Conservation (phyloP, 1,284 basidiomycete genomes). For the Leccinum solheimii region DNA sequence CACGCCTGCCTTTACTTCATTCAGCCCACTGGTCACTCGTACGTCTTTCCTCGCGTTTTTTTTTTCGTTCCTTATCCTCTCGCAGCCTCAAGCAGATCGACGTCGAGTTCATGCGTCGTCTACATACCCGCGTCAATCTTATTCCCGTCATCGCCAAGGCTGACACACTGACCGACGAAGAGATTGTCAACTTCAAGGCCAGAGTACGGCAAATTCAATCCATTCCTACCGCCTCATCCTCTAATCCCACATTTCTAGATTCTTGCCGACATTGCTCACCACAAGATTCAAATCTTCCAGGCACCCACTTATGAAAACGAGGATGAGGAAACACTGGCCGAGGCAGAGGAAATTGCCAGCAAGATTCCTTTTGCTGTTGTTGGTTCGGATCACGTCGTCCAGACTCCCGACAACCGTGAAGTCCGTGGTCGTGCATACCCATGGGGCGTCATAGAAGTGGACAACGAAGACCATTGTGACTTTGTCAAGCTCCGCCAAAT, state of each 20-base stretch:
- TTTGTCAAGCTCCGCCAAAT: constrained; percentile 98
- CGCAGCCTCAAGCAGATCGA: constrained; percentile 91
- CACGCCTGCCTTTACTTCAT: constrained; percentile 98
- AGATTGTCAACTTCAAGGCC: constrained; percentile 88
- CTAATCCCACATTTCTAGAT: constrained; percentile 52
- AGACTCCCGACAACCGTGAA: constrained; percentile 81
- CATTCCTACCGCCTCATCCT: background rate
- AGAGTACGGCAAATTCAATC: constrained; percentile 52
- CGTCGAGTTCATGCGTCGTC: constrained; percentile 94
- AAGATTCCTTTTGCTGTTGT: constrained; percentile 98
- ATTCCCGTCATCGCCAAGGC: constrained; percentile 97
- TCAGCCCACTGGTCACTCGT: constrained; percentile 97
- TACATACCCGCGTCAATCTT: constrained; percentile 95
- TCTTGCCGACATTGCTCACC: constrained; percentile 86
- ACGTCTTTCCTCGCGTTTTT: constrained; percentile 37
- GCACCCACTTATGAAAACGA: constrained; percentile 95
- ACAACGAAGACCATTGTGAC: constrained; percentile 97
- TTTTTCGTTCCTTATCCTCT: constrained; percentile 9
- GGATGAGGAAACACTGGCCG: constrained; percentile 94
- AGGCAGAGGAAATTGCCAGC: constrained; percentile 94
- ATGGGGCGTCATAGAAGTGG: constrained; percentile 97
- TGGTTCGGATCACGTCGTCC: constrained; percentile 83
- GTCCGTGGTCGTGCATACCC: constrained; percentile 93
- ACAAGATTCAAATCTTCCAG: constrained; percentile 95
- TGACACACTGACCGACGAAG: constrained; percentile 95